Evolutionary conservation across 805 yeast species (phyloP).

Genomic region (Cyberlindnera mycetangii): DNA sequence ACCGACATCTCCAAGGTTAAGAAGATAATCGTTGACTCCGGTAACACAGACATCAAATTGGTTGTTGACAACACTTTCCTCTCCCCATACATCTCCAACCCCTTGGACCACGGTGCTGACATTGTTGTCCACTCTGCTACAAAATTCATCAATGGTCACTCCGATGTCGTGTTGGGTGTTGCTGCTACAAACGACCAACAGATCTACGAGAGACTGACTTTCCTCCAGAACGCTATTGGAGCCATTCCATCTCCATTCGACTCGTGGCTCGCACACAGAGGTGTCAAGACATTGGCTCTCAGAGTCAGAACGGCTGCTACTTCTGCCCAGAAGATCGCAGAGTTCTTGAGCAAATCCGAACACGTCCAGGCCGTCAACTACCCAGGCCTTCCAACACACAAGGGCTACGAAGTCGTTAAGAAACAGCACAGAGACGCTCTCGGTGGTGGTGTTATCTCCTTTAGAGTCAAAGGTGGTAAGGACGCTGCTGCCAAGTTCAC

Average conservation of each 20-base stretch:
- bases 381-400: conserved; percentile 74
- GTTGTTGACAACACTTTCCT: conserved; percentile 89
- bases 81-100: conserved; percentile 85
- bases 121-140: conserved; percentile 87
- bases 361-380: conserved; percentile 69
- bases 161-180: conserved; percentile 87
- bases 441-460: conserved; percentile 92
- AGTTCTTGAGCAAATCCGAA: conserved; percentile 49
- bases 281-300: conserved; percentile 81
- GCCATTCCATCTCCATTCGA: conserved; percentile 90
- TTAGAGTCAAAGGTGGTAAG: conserved; percentile 82
- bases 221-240: conserved; percentile 85
- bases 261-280: conserved; percentile 91
- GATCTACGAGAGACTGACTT: conserved; percentile 62
- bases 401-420: conserved; percentile 57
- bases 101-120: conserved; percentile 80
- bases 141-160: conserved; percentile 88
- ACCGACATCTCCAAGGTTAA: conserved; percentile 71
- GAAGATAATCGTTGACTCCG: conserved; percentile 45
- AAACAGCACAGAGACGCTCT: conserved; percentile 79
- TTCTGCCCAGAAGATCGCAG: conserved; percentile 68
- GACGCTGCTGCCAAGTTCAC: conserved; percentile 72
- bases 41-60: conserved; percentile 52
- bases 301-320: conserved; percentile 68
- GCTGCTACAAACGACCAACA: conserved; percentile 64